Percentiles rank a stretch among this genome's conserved stretches.
These are phyloP conservation scores for Leptographium lundbergii DNA, from an alignment of 2,329 filamentous ascomycete species.

Conservation along the genomic window DNA sequence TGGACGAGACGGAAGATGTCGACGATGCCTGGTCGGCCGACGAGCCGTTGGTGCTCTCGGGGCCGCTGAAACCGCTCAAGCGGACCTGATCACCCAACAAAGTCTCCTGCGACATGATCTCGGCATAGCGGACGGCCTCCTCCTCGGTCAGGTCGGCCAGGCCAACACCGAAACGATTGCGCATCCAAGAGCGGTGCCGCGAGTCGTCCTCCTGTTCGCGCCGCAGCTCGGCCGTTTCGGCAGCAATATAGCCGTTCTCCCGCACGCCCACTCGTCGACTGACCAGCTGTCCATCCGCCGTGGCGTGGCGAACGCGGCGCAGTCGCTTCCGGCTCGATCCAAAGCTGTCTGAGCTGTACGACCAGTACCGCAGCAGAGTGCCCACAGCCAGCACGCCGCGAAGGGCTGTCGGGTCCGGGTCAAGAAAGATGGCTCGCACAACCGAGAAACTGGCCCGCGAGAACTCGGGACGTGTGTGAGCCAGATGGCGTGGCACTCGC, in stretches of 20 bases:
- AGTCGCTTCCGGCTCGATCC: slow-evolving; percentile 68
- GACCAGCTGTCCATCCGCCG: slow-evolving; percentile 36
- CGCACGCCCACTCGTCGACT: slow-evolving; percentile 49
- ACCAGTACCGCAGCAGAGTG: slow-evolving; percentile 82
- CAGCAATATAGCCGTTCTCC: slow-evolving; percentile 69
- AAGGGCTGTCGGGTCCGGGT: slow-evolving; percentile 75
- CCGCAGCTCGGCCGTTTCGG: slow-evolving; percentile 72
- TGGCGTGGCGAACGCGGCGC: slow-evolving; percentile 60
- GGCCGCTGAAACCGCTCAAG: slow-evolving; percentile 11
- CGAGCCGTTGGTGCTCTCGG: not conserved
- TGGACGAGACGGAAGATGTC: not conserved
- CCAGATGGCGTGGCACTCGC: slow-evolving; percentile 62
- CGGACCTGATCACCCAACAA: slow-evolving; percentile 46
- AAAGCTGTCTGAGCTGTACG: slow-evolving; percentile 67
- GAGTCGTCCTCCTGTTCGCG: slow-evolving; percentile 54
- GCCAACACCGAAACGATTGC: slow-evolving; percentile 73
- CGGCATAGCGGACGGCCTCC: slow-evolving; percentile 50
- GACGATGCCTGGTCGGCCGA: slow-evolving; percentile 1
- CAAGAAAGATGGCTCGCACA: slow-evolving; percentile 71
- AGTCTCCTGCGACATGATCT: slow-evolving; percentile 52
- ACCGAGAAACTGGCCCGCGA: slow-evolving; percentile 66
- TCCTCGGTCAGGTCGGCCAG: slow-evolving; percentile 55
- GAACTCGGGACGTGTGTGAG: slow-evolving; percentile 40
- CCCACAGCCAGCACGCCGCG: slow-evolving; percentile 82
- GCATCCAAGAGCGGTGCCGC: slow-evolving; percentile 58